phyloP scores from a whole-genome alignment of 1,284 basidiomycete species.

The Rhodofomes roseus region DNA sequence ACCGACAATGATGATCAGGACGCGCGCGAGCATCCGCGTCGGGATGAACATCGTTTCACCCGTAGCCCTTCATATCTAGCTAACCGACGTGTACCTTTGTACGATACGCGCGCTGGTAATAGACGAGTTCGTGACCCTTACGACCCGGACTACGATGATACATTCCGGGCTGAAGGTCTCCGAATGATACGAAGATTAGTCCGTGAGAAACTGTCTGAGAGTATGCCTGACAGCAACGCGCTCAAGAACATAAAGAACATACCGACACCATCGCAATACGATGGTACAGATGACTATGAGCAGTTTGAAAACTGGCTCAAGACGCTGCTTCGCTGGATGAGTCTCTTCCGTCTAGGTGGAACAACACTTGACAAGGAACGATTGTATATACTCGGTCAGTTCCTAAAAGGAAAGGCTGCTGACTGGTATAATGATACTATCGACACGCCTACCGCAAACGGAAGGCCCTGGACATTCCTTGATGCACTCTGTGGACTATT shows the following conservation, averaged over 20 bases:
- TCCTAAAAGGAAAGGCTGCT: not conserved
- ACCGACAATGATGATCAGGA: not conserved
- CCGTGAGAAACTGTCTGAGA: not conserved
- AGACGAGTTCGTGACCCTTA: not conserved
- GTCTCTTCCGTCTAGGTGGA: not conserved
- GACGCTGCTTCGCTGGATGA: not conserved
- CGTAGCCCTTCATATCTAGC: not conserved
- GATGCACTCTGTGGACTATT: conserved; percentile 4
- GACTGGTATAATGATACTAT: conserved; percentile 6
- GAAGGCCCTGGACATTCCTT: conserved; percentile 4
- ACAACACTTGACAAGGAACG: not conserved
- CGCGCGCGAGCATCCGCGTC: not conserved
- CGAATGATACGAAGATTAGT: not conserved
- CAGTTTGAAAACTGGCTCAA: not conserved
- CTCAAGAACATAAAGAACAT: not conserved
- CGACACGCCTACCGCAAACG: not conserved
- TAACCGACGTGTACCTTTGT: not conserved
- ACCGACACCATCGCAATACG: not conserved
- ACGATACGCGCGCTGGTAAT: too few relatives aligned
- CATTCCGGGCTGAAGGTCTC: not conserved
- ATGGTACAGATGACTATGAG: not conserved
- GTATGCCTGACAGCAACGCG: not conserved
- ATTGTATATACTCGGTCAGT: not conserved
- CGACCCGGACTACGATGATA: not conserved
- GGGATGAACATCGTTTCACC: not conserved